Evolutionary conservation across 306 rosid genomes (phyloP).

Genomic region (Prosopis cineraria): DNA sequence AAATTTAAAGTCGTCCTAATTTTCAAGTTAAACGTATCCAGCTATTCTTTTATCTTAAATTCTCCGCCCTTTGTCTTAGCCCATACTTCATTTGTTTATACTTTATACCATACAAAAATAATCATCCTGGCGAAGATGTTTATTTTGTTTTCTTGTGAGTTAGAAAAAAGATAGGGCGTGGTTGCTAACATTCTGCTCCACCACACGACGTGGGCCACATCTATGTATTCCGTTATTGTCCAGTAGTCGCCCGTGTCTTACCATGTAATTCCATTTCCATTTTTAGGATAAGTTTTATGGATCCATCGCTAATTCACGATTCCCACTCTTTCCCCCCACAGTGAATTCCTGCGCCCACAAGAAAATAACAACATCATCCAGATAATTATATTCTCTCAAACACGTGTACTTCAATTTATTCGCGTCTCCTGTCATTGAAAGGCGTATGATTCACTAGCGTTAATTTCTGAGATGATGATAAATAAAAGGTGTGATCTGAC

Average conservation of each 20-base stretch:
- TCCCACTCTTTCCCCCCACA: neutral
- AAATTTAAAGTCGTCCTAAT: no score
- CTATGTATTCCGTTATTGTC: neutral
- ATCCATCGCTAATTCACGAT: neutral
- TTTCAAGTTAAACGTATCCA: no score
- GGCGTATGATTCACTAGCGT: no score
- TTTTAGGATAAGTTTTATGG: neutral
- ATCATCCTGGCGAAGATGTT: no score
- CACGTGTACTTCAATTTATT: neutral
- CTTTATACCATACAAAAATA: no score
- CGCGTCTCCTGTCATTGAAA: neutral
- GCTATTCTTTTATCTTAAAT: no score
- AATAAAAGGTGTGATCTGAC: no score
- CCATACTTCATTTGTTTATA: no score
- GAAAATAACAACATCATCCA: neutral
- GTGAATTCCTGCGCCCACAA: neutral
- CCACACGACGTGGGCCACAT: conserved; percentile 39
- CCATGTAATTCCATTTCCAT: neutral
- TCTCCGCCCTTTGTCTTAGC: no score
- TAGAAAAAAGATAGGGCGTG: neutral
- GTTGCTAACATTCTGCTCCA: conserved; percentile 34
- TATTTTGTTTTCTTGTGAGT: no score
- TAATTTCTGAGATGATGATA: no score
- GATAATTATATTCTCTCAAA: neutral
- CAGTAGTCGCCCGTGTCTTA: neutral